Base-by-base conservation (phyloP, 768 basidiomycete genomes). In the Roridomyces roridus region DNA sequence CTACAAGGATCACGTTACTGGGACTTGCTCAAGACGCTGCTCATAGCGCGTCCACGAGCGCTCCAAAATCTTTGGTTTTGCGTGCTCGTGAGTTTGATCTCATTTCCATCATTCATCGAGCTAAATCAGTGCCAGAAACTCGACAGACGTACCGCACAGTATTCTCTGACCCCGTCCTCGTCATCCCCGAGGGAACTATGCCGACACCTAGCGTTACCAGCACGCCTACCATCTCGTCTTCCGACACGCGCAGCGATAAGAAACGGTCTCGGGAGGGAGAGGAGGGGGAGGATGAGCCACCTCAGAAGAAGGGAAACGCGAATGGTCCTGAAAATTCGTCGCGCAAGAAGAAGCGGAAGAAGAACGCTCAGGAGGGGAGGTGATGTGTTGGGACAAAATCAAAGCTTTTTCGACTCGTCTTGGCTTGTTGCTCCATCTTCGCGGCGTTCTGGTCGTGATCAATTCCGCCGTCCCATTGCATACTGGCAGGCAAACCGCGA, bases 121-220 rank as follows among this genome's bases (percentile, higher is more conserved):
- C 15, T 17, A 15, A 45, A 37, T 21, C 43, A 17, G 46, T 20
- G 17, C 8, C 63, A 93, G 92, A 91, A 74, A 91, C 91, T 1
- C 88, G 92, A 28, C 85, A 83, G 66, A 92, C 91, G 5, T 92
- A 90, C 64, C 84, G 91, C 6, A 88, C 92, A 0, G 81, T 93
- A 1, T 74, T 94, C 20, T 92, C 91, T 4, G 89, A 91, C 65
- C 90, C 92, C 0, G 82, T 69, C 43, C 68, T 92, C 10, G 79
- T 93, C 11, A 69, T 91, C 2, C 87, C 87, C 9, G 63, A 65
- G 40, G 70, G 51, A 20, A 4, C 31, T 23, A 45, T 31, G 0
- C 28, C 59, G 15, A 31, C 45, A 5, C 20, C 50, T 1, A 53
- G 23, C 1, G 26, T 43, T n/a, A 11, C 17, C 7, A 46, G 37